Base-by-base conservation (phyloP, 768 basidiomycete genomes). In the Phlebiopsis flavidoalba region DNA sequence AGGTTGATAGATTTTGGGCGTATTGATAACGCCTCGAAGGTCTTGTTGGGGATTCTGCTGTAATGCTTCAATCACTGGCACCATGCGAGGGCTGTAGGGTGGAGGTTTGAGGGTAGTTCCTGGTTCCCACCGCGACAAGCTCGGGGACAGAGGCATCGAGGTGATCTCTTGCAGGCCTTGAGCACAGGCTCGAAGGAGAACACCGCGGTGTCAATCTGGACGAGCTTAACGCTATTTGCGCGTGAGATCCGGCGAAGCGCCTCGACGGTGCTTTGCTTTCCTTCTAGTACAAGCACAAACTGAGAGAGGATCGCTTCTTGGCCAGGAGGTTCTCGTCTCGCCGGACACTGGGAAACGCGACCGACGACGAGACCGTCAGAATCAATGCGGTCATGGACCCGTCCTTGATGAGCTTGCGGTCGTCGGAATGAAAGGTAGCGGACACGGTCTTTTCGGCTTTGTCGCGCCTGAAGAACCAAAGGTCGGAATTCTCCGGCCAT, bases 161-260 rank as follows among this genome's bases (percentile, higher is more conserved):
- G 64, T 75, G 59, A 75, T 78, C 17, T 74, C 65, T 68, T 89
- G 80, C 24, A 89, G 1, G 78, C 81, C 48, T 70, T 78, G n/a
- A 89, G 75, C 24, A 88, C 76, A 1, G 86, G 85, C 64, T 86
- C 81, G 59, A 81, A 88, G 0, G 87, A 73, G 65, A 87, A 89
- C 5, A 87, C 69, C 0, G 84, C 83, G 0, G 83, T 82, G 65
- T 88, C 80, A 24, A 87, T 82, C 59, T 83, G 83, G 22, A 88
- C 62, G 26, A 88, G 75, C 24, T 75, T 74, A 31, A 83, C 65
- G 5, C 72, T 57, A 6, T 35, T 2, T 19, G 51, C 19, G 45
- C 51, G 52, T 6, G n/a, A 15, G 26, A 60, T 15, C n/a, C 50
- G 26, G 22, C 50, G 45, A 11, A 60, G 52, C 31, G 59, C n/a